These are phyloP conservation scores for Porcisia hertigi DNA, from an alignment of 208 protist species.

Conservation along the genomic window DNA sequence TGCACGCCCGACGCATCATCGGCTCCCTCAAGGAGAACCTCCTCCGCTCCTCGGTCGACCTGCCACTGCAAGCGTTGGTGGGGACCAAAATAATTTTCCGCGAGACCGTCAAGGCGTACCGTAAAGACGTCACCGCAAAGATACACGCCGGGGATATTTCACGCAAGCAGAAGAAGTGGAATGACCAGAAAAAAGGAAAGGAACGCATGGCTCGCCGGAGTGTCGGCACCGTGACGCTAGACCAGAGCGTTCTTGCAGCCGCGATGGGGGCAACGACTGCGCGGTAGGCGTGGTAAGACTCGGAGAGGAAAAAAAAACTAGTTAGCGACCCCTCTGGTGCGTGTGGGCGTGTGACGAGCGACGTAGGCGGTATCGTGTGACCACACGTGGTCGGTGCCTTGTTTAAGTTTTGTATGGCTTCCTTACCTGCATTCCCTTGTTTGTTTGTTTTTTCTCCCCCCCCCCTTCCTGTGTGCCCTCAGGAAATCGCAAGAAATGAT, in stretches of 20 bases:
- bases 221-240: constrained; percentile 92
- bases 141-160: constrained; percentile 96
- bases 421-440: background rate
- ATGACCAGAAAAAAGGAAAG: constrained; percentile 98
- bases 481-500: too few relatives aligned
- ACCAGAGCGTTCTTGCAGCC: constrained; percentile 92
- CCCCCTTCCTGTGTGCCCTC: too few relatives aligned
- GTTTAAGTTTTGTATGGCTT: background rate
- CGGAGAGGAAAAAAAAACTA: background rate
- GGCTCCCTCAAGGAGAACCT: constrained; percentile 89
- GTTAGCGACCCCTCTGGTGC: too few relatives aligned
- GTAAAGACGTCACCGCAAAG: constrained; percentile 95
- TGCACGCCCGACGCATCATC: constrained; percentile 72
- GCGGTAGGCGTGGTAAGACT: constrained; percentile 14
- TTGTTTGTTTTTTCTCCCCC: too few relatives aligned
- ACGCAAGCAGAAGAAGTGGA: constrained; percentile 96
- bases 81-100: constrained; percentile 90
- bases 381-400: background rate
- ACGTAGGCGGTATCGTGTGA: background rate
- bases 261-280: constrained; percentile 79
- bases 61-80: constrained; percentile 92
- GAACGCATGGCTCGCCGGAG: constrained; percentile 93
- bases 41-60: constrained; percentile 85
- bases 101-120: constrained; percentile 93
- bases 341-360: background rate